A percentile compares a stretch with the other conserved stretches of the same genome.
These are phyloP conservation scores for Botrytis porri DNA, from an alignment of 2,329 filamentous ascomycete species.

Conservation along the genomic window DNA sequence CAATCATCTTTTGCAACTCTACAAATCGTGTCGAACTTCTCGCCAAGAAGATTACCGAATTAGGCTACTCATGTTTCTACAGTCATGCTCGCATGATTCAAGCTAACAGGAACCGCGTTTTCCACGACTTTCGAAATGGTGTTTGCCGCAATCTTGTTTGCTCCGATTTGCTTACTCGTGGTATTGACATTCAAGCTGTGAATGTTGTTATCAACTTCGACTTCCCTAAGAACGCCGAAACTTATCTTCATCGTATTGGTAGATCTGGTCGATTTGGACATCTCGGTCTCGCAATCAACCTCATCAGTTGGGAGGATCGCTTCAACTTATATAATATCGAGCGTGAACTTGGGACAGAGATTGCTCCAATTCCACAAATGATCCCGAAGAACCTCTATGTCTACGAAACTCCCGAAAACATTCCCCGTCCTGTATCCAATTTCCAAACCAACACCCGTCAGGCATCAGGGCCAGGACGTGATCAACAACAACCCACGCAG, in stretches of 20 bases:
- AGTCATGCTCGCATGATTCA: constrained; percentile 98
- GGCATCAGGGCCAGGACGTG: constrained; percentile 28
- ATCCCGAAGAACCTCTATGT: constrained; percentile 99
- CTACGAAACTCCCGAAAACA: constrained; percentile 93
- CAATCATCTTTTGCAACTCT: constrained; percentile 99
- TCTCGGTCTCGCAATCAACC: constrained; percentile 93
- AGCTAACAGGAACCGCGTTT: constrained; percentile 93
- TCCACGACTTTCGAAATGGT: constrained; percentile 98
- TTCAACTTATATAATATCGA: constrained; percentile 99
- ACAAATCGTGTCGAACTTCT: constrained; percentile 96
- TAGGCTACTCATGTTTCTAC: constrained; percentile 99
- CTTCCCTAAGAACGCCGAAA: constrained; percentile 99
- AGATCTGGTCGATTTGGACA: constrained; percentile 96
- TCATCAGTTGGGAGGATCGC: constrained; percentile 99
- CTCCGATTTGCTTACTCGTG: constrained; percentile 93
- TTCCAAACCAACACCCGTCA: constrained; percentile 39
- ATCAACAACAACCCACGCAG: constrained; percentile 32
- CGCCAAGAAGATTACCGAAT: constrained; percentile 98
- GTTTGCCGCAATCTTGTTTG: constrained; percentile 98
- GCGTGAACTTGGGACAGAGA: constrained; percentile 94
- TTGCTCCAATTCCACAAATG: constrained; percentile 87
- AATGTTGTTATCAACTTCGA: constrained; percentile 99
- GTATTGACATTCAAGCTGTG: constrained; percentile 98
- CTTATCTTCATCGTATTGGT: constrained; percentile 96
- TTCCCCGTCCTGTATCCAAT: constrained; percentile 74